Base-by-base conservation (phyloP, 441 rosid species). In the Aleurites moluccanus region DNA sequence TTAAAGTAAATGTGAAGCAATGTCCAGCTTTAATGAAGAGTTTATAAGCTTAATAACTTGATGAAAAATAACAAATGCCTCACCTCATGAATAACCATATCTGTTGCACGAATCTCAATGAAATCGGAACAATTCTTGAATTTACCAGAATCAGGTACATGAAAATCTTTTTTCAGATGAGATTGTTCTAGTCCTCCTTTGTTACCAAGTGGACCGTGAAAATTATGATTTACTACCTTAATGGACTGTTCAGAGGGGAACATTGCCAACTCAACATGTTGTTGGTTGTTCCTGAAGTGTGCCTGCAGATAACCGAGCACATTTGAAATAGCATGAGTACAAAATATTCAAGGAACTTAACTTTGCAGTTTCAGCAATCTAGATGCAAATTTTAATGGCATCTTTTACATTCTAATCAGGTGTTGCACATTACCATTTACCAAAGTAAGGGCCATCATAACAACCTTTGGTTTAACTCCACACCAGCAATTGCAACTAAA, bases 11-110 rank as follows among this genome's bases (percentile, higher is more conserved):
- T 18, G n/a, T 1, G 18, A 30, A 28, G 45, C 27, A 30, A 28
- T 27, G 33, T 69, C 44, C 44, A n/a, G 10, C 9, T 42, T 50
- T 27, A 20, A 42, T 50, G 18, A 5, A 52, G 33, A 28, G 15
- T 23, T 49, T 38, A 38, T 38, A 38, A 38, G 8, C 40, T 6
- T 38, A 38, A n/a, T 20, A 67, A 10, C 30, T 6, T 21, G 47
- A 11, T 53, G 45, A 50, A 69, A 50, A 50, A 3, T 18, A 10
- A 30, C n/a, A 3, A 30, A 16, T 69, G 61, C 61, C 72, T 68
- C 72, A 69, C 72, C 72, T 69, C 72, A 10, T 69, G 61, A 52
- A 69, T 50, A 28, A 69, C 38, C 40, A 6, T 35, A 30, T 52
- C 47, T 52, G 72, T 69, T 2, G 61, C 42, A 14, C 61, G 62